Percentiles rank a stretch among this genome's conserved stretches.
Evolutionary conservation across 148 eudicot species (phyloP).

Genomic region (Dianthus caryophyllus): DNA sequence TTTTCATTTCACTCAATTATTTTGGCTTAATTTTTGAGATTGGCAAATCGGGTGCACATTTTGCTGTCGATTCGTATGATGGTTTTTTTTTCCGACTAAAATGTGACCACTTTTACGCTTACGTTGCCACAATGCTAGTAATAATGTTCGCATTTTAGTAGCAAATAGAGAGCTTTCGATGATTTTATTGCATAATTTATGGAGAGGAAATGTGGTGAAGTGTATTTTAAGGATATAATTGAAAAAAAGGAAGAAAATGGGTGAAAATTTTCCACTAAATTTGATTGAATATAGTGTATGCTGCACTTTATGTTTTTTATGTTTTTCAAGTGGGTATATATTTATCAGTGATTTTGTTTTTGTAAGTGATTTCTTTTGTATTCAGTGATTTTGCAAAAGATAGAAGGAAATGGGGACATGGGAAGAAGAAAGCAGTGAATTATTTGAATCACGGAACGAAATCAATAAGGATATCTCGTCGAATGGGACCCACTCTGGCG

Average conservation of each 20-base stretch:
- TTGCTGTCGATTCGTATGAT: not conserved
- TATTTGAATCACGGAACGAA: constrained; percentile 14
- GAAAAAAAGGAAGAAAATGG: not conserved
- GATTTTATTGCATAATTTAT: no score
- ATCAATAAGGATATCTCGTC: constrained; percentile 15
- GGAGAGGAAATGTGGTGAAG: not conserved
- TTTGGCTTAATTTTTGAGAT: not conserved
- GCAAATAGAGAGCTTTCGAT: no score
- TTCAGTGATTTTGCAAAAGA: constrained; percentile 9
- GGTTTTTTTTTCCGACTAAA: no score
- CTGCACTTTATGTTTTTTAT: no score
- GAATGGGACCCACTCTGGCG: constrained; percentile 19
- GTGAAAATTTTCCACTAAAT: constrained; percentile 13
- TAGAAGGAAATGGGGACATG: constrained; percentile 23
- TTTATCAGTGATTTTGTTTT: not conserved
- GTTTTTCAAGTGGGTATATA: constrained; percentile 15
- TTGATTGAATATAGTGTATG: constrained; percentile 12
- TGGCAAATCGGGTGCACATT: constrained; percentile 4
- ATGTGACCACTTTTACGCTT: no score
- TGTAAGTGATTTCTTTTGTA: constrained; percentile 6
- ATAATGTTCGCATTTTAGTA: no score
- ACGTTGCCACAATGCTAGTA: no score
- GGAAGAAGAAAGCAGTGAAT: constrained; percentile 26
- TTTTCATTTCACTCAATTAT: not conserved
- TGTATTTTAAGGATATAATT: not conserved